Evolutionary conservation across 495 filamentous ascomycete species (phyloP).

Genomic region (Lophium mytilinum): DNA sequence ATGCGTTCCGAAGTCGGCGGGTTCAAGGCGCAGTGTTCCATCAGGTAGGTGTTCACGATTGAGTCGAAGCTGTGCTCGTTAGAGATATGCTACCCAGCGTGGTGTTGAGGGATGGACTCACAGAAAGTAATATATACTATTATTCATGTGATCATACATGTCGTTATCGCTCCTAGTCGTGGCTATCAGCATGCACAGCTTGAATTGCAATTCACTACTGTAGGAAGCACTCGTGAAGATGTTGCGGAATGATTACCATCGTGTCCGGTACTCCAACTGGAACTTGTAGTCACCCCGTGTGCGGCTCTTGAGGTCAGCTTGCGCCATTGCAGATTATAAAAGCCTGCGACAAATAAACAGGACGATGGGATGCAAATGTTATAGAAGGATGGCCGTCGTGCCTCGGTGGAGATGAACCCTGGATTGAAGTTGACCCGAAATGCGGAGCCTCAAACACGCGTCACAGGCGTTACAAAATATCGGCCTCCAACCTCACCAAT

Average conservation of each 20-base stretch:
- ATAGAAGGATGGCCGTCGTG: too few relatives aligned
- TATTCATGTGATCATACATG: conserved; percentile 86
- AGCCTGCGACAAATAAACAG: too few relatives aligned
- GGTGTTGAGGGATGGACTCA: conserved; percentile 28
- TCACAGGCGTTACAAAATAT: neutral
- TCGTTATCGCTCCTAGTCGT: conserved; percentile 76
- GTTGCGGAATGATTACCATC: conserved; percentile 55
- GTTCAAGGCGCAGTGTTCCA: conserved; percentile 65
- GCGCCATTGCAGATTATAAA: conserved; percentile 16
- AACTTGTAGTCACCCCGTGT: conserved; percentile 68
- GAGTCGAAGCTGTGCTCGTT: conserved; percentile 55
- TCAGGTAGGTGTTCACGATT: conserved; percentile 83
- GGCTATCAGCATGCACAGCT: too few relatives aligned
- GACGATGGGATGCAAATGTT: too few relatives aligned
- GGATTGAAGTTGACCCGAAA: too few relatives aligned
- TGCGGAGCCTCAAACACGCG: too few relatives aligned
- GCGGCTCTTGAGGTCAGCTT: conserved; percentile 51
- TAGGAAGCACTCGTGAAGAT: too few relatives aligned
- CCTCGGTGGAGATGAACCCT: too few relatives aligned
- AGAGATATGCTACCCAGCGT: neutral
- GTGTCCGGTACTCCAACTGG: conserved; percentile 72
- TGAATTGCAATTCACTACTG: too few relatives aligned
- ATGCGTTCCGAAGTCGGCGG: conserved; percentile 63
- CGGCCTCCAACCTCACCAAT: neutral
- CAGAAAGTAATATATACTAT: conserved; percentile 73